These are phyloP conservation scores for Cladosporium oxysporum DNA, from an alignment of 2,329 filamentous ascomycete species.

Conservation along the genomic window DNA sequence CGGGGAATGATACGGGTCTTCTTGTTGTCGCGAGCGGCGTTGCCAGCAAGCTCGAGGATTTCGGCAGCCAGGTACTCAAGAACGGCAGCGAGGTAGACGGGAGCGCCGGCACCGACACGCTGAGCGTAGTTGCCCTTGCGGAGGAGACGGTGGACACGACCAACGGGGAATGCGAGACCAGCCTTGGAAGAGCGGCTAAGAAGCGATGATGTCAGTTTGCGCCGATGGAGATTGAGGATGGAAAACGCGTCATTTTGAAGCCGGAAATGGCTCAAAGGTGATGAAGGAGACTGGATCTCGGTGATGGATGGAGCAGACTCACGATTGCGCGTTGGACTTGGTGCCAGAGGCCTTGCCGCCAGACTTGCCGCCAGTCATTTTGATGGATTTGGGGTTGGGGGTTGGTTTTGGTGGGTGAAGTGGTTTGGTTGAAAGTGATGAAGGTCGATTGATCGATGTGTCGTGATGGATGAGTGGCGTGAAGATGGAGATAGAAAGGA, in stretches of 20 bases:
- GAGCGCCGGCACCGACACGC: conserved; percentile 96
- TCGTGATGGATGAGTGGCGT: conserved; percentile 31
- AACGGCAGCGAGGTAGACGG: conserved; percentile 94
- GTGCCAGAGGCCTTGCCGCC: conserved; percentile 98
- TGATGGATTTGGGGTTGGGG: conserved; percentile 57
- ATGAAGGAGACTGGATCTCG: conserved; percentile 26
- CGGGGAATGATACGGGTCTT: conserved; percentile 99
- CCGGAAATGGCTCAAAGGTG: conserved; percentile 45
- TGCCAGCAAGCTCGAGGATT: conserved; percentile 97
- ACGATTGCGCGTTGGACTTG: conserved; percentile 98
- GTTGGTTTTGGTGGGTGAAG: conserved; percentile 40
- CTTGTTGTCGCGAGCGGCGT: conserved; percentile 99
- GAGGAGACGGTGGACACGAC: conserved; percentile 98
- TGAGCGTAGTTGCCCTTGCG: conserved; percentile 99
- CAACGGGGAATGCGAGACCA: conserved; percentile 97
- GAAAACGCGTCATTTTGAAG: conserved; percentile 35
- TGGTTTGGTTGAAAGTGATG: conserved; percentile 30
- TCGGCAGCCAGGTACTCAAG: conserved; percentile 98
- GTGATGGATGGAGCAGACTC: conserved; percentile 52
- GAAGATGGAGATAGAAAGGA: conserved; percentile 38
- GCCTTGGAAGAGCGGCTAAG: conserved; percentile 95
- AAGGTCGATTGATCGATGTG: conserved; percentile 23
- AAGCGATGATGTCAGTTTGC: conserved; percentile 45
- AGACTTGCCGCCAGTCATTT: conserved; percentile 99
- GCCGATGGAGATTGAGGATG: conserved; percentile 26